A percentile compares a stretch with the other conserved stretches of the same genome.
Conservation (phyloP, 139 green algal genomes). For the Pleodorina starrii region DNA sequence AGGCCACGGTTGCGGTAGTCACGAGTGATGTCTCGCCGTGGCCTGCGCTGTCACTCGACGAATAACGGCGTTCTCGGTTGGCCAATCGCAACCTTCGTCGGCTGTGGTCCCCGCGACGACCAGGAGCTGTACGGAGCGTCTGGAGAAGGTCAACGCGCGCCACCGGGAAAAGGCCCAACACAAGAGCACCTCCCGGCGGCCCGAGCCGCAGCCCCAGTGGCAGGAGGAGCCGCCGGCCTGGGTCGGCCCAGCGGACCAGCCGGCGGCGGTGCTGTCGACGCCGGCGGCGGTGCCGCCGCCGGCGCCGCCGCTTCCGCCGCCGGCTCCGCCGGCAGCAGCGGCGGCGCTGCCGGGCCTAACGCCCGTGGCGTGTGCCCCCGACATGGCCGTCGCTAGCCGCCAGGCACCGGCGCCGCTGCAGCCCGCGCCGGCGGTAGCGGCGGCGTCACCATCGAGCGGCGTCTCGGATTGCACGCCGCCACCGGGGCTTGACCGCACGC, state of each 20-base stretch:
- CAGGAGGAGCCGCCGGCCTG: neutral
- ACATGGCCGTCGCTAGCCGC: too few relatives aligned
- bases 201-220: conserved; percentile 4
- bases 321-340: neutral
- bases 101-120: too few relatives aligned
- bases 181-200: neutral
- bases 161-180: neutral
- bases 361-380: neutral
- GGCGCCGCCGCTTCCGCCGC: neutral
- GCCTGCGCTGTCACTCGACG: too few relatives aligned
- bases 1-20: too few relatives aligned
- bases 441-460: neutral
- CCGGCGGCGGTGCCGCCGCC: neutral
- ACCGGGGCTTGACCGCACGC: neutral
- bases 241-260: neutral
- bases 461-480: neutral
- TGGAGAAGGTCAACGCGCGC: conserved; percentile 46
- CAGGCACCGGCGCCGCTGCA: neutral
- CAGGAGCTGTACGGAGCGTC: conserved; percentile 31
- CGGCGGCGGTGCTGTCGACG: neutral
- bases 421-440: neutral
- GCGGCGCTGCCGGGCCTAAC: neutral
- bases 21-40: too few relatives aligned
- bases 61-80: too few relatives aligned
- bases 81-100: too few relatives aligned